phyloP scores from a whole-genome alignment of 176 grass and related monocot genomes.

The Pharus latifolius region DNA sequence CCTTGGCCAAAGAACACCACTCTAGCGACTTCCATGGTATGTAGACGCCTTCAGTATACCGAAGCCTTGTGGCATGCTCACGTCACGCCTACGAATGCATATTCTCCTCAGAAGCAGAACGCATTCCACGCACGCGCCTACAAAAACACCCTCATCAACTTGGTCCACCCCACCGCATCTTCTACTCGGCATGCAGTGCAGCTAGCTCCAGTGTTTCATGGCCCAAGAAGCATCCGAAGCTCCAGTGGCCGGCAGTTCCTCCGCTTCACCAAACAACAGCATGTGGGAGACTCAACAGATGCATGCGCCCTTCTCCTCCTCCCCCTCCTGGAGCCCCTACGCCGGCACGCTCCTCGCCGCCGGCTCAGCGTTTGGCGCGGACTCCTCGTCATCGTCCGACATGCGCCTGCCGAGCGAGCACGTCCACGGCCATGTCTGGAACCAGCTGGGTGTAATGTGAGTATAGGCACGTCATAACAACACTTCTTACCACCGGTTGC shows the following conservation, averaged over 20 bases:
- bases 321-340: conserved; percentile 7
- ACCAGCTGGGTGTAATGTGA: conserved; percentile 47
- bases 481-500: no score
- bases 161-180: conserved; percentile 11
- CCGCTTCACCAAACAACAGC: conserved; percentile 1
- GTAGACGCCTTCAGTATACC: no score
- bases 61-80: not conserved
- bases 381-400: conserved; percentile 1
- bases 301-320: conserved; percentile 2
- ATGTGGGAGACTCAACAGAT: conserved; percentile 13
- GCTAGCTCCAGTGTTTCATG: conserved; percentile 9
- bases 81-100: not conserved
- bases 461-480: conserved; percentile 3
- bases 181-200: not conserved
- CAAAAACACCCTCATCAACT: conserved; percentile 7
- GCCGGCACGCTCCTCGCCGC: conserved; percentile 2
- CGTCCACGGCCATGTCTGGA: conserved; percentile 39
- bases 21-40: no score
- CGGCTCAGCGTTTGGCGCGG: conserved; percentile 6
- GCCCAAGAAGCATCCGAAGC: conserved; percentile 5
- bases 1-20: no score
- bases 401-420: conserved; percentile 6
- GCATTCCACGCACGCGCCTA: conserved; percentile 6
- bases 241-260: conserved; percentile 8
- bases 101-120: not conserved